Conservation (phyloP, 2,329 filamentous ascomycete species). For the Hysterium pulicare region DNA sequence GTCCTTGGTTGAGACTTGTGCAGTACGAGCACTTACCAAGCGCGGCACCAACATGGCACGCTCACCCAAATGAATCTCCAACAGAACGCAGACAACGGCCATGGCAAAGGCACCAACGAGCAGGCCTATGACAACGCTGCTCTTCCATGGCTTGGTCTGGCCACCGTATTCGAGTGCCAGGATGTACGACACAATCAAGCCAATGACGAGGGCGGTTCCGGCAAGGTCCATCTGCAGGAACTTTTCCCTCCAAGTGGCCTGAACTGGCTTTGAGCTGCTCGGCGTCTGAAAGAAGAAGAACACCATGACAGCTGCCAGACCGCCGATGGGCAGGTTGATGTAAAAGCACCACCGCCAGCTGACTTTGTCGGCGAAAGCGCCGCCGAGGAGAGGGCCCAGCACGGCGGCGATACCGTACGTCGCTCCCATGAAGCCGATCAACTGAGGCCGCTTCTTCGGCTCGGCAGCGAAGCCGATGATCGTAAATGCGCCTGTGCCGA, state of each 20-base stretch:
- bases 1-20: conserved; percentile 36
- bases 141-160: conserved; percentile 15
- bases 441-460: conserved; percentile 38
- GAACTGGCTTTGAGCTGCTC: conserved; percentile 18
- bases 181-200: conserved; percentile 37
- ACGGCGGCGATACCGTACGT: conserved; percentile 23
- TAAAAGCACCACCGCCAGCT: conserved; percentile 41
- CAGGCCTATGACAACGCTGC: conserved; percentile 40
- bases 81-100: conserved; percentile 26
- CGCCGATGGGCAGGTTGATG: conserved; percentile 47
- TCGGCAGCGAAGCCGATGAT: conserved; percentile 38
- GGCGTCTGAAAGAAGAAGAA: conserved; percentile 37
- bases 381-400: conserved; percentile 39
- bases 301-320: conserved; percentile 30
- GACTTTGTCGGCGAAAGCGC: conserved; percentile 36
- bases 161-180: conserved; percentile 45
- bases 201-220: conserved; percentile 39
- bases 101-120: conserved; percentile 41
- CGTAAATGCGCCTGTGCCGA: conserved; percentile 12
- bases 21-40: conserved; percentile 13
- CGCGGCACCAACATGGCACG: conserved; percentile 35
- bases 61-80: conserved; percentile 36
- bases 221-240: conserved; percentile 43
- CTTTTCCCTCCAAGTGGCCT: conserved; percentile 27
- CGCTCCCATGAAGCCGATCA: conserved; percentile 26